A percentile compares a stretch with the other conserved stretches of the same genome.
Evolutionary conservation across 2,329 filamentous ascomycete species (phyloP).

Genomic region (Fusarium tuaranense): DNA sequence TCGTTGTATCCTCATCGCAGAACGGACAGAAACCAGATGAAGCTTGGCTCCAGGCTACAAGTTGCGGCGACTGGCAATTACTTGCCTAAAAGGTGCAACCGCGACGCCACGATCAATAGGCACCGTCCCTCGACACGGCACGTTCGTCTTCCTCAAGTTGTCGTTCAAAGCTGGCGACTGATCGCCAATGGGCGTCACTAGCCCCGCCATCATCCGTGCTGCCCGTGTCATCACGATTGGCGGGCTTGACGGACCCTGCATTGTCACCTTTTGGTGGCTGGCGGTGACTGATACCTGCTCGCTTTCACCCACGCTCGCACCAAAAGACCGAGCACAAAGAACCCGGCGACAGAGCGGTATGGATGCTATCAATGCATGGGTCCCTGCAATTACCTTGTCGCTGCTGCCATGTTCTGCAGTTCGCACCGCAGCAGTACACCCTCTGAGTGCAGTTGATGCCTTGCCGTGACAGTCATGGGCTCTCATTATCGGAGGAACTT

Average conservation of each 20-base stretch:
- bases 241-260: slow-evolving; percentile 28
- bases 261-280: slow-evolving; percentile 29
- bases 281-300: slow-evolving; percentile 29
- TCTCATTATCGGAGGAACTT: slow-evolving; percentile 28
- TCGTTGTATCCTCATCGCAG: neutral
- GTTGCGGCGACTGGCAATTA: neutral
- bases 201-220: slow-evolving; percentile 5
- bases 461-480: slow-evolving; percentile 35
- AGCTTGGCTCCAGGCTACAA: neutral
- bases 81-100: neutral
- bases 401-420: slow-evolving; percentile 16
- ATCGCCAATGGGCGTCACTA: slow-evolving; percentile 10
- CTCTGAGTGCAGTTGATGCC: slow-evolving; percentile 19
- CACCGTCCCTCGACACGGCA: neutral
- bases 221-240: slow-evolving; percentile 18
- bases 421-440: slow-evolving; percentile 31
- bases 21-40: neutral
- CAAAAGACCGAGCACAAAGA: slow-evolving; percentile 6
- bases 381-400: slow-evolving; percentile 9
- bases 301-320: slow-evolving; percentile 20
- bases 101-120: neutral
- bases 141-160: neutral
- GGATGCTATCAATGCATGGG: slow-evolving; percentile 12
- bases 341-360: slow-evolving; percentile 1
- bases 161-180: neutral